Base-by-base conservation (phyloP, 192 early-diverging fungal species). In the Backusella tuberculispora region DNA sequence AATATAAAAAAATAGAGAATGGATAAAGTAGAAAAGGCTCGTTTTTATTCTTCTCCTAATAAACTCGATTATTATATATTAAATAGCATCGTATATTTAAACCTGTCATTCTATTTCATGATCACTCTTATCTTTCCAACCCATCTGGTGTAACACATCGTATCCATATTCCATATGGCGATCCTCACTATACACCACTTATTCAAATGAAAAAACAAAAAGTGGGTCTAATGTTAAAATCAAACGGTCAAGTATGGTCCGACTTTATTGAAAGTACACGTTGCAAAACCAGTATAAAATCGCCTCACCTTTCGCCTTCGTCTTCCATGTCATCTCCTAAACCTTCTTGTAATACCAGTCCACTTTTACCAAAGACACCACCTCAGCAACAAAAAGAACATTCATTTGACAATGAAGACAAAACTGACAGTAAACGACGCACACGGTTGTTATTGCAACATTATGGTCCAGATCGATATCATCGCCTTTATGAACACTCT, bases 41-140 rank as follows among this genome's bases (percentile, higher is more conserved):
- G 15, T 71, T 71, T 71, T 71, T 71, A 47, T 70, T 37, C 7
- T 21, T 46, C 53, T 60, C 53, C 53, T 60, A 13, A 26, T 24
- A 60, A 19, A 26, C 10, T 60, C 53, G 24, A 60, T 60, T 60
- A 26, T 34, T 34, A 34, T 34, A 60, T 12, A 66, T 26, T 29
- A 63, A 34, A 63, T 48, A 80, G 79, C 64, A 68, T 46, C 79
- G 79, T 19, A 56, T 76, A 19, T 80, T 80, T 53, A 68, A 71
- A 34, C 79, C 79, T 38, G 53, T 80, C 56, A 76, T 80, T 29
- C 44, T 80, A 40, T 80, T 80, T 70, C 79, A 80, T 44, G 74
- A 78, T 50, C 43, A 73, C 47, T 68, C 74, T 19, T 68, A 75
- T 50, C 24, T 34, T 34, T 45, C 68, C 13, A 43, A 69, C 29